Percentiles rank a stretch among this genome's conserved stretches.
Conservation (phyloP, 768 basidiomycete species). For the Lactarius hengduanensis region DNA sequence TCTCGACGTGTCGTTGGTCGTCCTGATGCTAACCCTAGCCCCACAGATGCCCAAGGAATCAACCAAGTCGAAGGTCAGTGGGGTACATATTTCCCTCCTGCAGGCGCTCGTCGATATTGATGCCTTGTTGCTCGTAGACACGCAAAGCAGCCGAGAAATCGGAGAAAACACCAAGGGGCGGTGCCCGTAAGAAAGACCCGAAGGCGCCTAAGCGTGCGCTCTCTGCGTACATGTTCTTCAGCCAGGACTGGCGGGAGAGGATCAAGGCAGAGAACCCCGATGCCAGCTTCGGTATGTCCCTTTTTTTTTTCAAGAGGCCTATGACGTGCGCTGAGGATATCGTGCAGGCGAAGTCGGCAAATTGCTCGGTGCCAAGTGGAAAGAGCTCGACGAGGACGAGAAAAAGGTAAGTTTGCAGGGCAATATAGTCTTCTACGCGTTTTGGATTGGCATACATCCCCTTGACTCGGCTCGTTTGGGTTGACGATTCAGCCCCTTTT, state of each 20-base stretch:
- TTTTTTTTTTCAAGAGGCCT: slow-evolving; percentile 16
- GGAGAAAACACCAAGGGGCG: slow-evolving; percentile 48
- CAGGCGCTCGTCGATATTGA: slow-evolving; percentile 26
- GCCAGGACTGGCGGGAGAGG: slow-evolving; percentile 91
- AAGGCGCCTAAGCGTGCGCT: slow-evolving; percentile 89
- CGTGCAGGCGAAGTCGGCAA: slow-evolving; percentile 85
- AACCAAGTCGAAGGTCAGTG: slow-evolving; percentile 64
- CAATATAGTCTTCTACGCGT: neutral
- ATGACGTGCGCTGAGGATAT: slow-evolving; percentile 22
- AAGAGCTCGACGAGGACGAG: slow-evolving; percentile 87
- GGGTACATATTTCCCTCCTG: slow-evolving; percentile 29
- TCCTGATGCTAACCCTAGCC: slow-evolving; percentile 37
- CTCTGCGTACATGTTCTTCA: slow-evolving; percentile 99
- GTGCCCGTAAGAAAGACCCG: slow-evolving; percentile 72
- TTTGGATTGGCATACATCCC: slow-evolving; percentile 12
- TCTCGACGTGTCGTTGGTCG: slow-evolving; percentile 42
- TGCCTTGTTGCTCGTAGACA: slow-evolving; percentile 38
- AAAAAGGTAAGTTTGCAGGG: slow-evolving; percentile 63
- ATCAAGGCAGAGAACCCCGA: slow-evolving; percentile 97
- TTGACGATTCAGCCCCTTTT: neutral
- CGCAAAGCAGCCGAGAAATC: slow-evolving; percentile 76
- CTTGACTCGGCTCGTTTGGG: neutral
- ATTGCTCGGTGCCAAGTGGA: slow-evolving; percentile 95
- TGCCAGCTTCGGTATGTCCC: slow-evolving; percentile 75
- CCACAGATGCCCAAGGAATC: slow-evolving; percentile 77